A percentile compares a stretch with the other conserved stretches of the same genome.
Conservation (phyloP, 768 basidiomycete species). For the Phaffia australis region DNA sequence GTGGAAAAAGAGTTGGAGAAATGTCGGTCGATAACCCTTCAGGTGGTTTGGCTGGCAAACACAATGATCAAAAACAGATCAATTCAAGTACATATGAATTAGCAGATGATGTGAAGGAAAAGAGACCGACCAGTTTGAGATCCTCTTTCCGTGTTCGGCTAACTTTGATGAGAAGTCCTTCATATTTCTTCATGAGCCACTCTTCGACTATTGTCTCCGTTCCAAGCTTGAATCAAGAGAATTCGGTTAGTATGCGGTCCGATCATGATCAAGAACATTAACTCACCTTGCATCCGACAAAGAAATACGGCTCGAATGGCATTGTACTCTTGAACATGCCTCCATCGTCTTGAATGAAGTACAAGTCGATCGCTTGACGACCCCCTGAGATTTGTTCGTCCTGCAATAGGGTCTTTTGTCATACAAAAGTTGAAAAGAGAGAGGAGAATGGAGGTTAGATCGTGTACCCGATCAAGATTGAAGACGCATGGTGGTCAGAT, state of each 20-base stretch:
- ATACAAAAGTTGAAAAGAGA: background rate
- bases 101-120: background rate
- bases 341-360: slow-evolving; percentile 95
- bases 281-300: slow-evolving; percentile 78
- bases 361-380: slow-evolving; percentile 83
- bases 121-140: slow-evolving; percentile 51
- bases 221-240: slow-evolving; percentile 45
- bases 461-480: background rate
- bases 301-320: slow-evolving; percentile 89
- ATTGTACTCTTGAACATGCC: slow-evolving; percentile 90
- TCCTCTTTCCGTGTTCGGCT: slow-evolving; percentile 81
- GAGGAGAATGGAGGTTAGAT: background rate
- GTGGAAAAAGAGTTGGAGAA: slow-evolving; percentile 76
- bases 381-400: slow-evolving; percentile 76
- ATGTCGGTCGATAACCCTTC: slow-evolving; percentile 81
- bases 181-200: slow-evolving; percentile 87
- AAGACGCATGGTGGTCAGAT: background rate
- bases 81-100: background rate
- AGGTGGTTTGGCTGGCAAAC: slow-evolving; percentile 74
- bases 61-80: background rate
- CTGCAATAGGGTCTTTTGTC: slow-evolving; percentile 63
- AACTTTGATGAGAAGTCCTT: slow-evolving; percentile 70
- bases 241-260: background rate
- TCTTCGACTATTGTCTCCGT: slow-evolving; percentile 85
- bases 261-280: background rate